phyloP scores from a whole-genome alignment of 106 monocot species.

The Amphibolis antarctica region DNA sequence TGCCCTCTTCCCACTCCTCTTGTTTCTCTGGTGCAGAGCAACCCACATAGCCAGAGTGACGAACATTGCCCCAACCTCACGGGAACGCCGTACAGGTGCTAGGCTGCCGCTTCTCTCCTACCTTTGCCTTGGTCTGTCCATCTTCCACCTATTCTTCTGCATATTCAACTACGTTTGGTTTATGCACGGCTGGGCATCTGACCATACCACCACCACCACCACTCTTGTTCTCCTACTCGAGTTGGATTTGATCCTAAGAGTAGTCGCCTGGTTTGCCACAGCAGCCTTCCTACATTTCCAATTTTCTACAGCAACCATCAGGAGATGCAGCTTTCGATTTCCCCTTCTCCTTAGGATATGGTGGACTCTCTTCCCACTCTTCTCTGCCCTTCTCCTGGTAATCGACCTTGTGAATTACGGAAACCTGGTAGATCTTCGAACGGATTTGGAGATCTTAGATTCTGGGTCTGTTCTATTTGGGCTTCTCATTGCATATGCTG shows the following conservation, averaged over 20 bases:
- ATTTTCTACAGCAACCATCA: conserved; percentile 13
- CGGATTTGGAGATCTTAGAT: conserved; percentile 43
- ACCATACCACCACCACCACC: neutral
- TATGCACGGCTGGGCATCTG: conserved; percentile 11
- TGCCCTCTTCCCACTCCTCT: conserved; percentile 26
- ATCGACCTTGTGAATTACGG: conserved; percentile 24
- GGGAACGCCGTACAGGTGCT: conserved; percentile 17
- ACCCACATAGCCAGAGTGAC: neutral
- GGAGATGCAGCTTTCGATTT: too few relatives aligned
- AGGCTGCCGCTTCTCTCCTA: conserved; percentile 24
- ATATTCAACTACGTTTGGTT: conserved; percentile 24
- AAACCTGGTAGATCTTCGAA: conserved; percentile 7
- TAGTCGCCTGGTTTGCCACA: conserved; percentile 32
- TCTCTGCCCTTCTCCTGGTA: conserved; percentile 30
- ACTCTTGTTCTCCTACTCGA: conserved; percentile 6
- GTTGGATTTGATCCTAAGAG: conserved; percentile 40
- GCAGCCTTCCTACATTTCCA: conserved; percentile 25
- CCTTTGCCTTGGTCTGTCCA: conserved; percentile 12
- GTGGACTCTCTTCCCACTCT: conserved; percentile 52
- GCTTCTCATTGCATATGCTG: conserved; percentile 28
- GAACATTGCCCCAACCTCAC: neutral
- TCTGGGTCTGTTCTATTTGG: conserved; percentile 28
- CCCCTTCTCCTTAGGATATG: conserved; percentile 48
- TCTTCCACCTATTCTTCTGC: conserved; percentile 29
- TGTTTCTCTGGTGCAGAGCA: conserved; percentile 23